Evolutionary conservation across 202 grass and related monocot genomes (phyloP), one percentile per base, ranked within the genome.

Genomic region (Zoysia matrella): DNA sequence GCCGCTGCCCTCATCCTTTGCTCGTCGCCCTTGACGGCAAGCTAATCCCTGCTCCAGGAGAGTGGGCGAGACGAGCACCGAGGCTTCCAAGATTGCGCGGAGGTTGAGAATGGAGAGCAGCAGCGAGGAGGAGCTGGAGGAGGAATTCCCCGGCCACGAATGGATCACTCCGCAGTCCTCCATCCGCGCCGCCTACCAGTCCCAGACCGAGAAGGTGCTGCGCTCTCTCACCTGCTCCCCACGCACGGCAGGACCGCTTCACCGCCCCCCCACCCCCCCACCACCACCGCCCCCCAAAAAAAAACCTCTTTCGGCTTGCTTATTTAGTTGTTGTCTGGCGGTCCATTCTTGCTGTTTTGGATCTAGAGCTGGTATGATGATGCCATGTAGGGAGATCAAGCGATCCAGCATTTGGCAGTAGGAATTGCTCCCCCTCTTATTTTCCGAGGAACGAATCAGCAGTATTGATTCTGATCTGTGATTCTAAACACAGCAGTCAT

Each of bases 141-240:
- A 91, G 65, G 84, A 93, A 73, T 98, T 88, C 77, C 83, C 88
- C 49, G 82, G 92, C 46, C 92, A 95, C 80, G 95, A 98, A 75
- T 98, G 92, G 95, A 98, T 98, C 84, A 98, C 95, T 40, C 95
- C 90, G 30, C 95, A 98, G 89, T 95, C 92, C 69, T 95, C 90
- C 79, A 82, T 98, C 95, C 88, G 79, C 82, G 90, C 95, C 77
- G 87, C 88, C 65, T 98, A 93, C 80, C 95, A 95, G 60, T 98
- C 95, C 60, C 77, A 91, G 64, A 93, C 92, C 44, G 92, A 98
- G 85, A 98, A 98, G 95, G 95, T 92, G 36, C 6, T 4, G 42
- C 14, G 13, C 22, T 44, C 46, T 61, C 2, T 5, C 55, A 4
- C 66, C 3, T 39, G 47, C 50, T 6, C 10, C 6, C 22, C 3